Percentiles rank a stretch among this genome's conserved stretches.
phyloP scores from a whole-genome alignment of 441 rosid genomes.

The Dalechampia spathulata region DNA sequence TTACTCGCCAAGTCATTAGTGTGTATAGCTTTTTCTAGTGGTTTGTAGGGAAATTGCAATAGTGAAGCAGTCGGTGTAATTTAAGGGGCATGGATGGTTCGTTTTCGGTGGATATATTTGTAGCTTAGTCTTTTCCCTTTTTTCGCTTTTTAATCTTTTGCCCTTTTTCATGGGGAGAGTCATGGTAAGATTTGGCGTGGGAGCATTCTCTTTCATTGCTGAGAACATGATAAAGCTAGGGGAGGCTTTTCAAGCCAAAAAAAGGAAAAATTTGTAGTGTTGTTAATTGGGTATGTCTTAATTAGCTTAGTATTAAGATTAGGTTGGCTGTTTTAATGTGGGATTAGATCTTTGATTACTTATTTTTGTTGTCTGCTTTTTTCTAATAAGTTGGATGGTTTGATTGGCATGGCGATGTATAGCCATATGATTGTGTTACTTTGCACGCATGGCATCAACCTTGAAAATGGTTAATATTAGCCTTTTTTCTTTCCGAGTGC shows the following conservation, averaged over 20 bases:
- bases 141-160: too few relatives aligned
- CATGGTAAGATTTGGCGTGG: constrained; percentile 1
- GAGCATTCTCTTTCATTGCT: background rate
- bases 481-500: too few relatives aligned
- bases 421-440: too few relatives aligned
- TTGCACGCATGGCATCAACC: too few relatives aligned
- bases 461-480: too few relatives aligned
- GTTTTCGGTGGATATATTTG: background rate
- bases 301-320: constrained; percentile 18
- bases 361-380: background rate
- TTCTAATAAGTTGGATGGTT: constrained; percentile 14
- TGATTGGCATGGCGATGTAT: too few relatives aligned
- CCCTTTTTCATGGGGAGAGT: background rate
- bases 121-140: too few relatives aligned
- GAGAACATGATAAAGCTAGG: constrained; percentile 6
- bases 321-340: constrained; percentile 13
- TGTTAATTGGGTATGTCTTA: constrained; percentile 14
- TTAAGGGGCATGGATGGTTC: constrained; percentile 10
- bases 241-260: constrained; percentile 11
- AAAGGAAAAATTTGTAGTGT: constrained; percentile 6
- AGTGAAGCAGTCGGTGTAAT: constrained; percentile 17
- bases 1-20: constrained; percentile 10
- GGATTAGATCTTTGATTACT: too few relatives aligned
- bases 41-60: constrained; percentile 15
- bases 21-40: constrained; percentile 20